Evolutionary conservation across 768 basidiomycete species (phyloP), one percentile per base, ranked within the genome.

Genomic region (Gelatoporia subvermispora): DNA sequence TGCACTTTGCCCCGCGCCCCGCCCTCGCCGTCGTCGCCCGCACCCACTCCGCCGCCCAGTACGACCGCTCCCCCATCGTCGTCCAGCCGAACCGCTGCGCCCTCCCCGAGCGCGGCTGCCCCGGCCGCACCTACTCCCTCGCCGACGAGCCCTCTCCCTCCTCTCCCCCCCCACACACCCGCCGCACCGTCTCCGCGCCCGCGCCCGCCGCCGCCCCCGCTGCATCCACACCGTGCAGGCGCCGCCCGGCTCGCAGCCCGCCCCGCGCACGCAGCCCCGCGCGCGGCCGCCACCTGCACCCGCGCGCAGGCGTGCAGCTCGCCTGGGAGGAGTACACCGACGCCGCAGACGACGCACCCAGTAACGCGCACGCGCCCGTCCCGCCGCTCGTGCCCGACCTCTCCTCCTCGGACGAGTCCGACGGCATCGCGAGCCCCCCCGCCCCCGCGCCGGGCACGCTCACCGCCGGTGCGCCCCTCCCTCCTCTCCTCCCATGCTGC

Each of bases 11-110:
- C 4, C 68, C 76, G 9, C 53, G 63, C 24, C 59, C 66, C 15
- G 47, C 58, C 23, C 62, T 73, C 52, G 60, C 68, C 25, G 64
- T 66, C 47, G 69, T 67, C 47, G 70, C 72, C 60, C 58, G 61
- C 24, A 74, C 75, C 15, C 65, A 76, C 61, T 71, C 72, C 3
- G 53, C 73, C 28, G 59, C 69, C 31, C 61, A 69, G 8, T 92
- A 92, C 68, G 88, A 92, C 71, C 84, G 89, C 49, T 79, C 85
- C 3, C 88, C 88, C 50, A 86, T 92, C 61, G 70, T 81, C 60
- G 84, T 88, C 55, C 60, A 77, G 20, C 83, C 84, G 25, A 88
- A 90, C 60, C 65, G 73, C 31, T 90, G 88, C 60, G 81, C 82
- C 9, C 74, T 93, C 20, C 89, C 90, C 31, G 87, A 79, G 57